Evolutionary conservation across 257 asterid genomes (phyloP).

Genomic region (Fraxinus americana): DNA sequence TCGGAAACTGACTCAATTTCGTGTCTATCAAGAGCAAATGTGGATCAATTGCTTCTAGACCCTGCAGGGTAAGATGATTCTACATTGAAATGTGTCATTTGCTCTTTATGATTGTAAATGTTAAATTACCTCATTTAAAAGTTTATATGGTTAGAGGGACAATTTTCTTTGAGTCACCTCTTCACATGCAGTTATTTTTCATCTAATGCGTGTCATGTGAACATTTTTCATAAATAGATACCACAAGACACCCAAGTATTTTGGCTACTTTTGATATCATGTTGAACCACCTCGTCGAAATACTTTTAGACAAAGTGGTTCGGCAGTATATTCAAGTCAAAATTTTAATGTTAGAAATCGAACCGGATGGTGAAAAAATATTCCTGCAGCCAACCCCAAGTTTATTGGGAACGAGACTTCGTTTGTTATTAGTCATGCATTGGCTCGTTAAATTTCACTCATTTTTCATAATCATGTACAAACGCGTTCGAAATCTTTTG

Average conservation of each 20-base stretch:
- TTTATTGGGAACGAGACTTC: neutral
- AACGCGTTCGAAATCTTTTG: neutral
- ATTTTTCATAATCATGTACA: neutral
- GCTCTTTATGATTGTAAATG: neutral
- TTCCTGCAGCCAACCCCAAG: too few relatives aligned
- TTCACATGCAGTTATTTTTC: too few relatives aligned
- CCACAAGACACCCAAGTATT: too few relatives aligned
- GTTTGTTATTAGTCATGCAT: neutral
- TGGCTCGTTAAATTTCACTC: neutral
- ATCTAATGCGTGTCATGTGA: too few relatives aligned
- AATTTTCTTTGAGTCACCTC: neutral
- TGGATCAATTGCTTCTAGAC: slow-evolving; percentile 72
- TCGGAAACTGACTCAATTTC: slow-evolving; percentile 55
- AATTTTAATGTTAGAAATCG: neutral
- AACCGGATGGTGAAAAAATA: neutral
- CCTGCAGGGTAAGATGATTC: slow-evolving; percentile 65
- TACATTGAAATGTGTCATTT: neutral
- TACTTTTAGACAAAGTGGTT: neutral
- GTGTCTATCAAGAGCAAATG: slow-evolving; percentile 67
- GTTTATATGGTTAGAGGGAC: neutral
- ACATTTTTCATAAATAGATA: too few relatives aligned
- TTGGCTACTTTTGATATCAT: neutral
- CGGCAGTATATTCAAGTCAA: neutral
- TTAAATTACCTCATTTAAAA: neutral
- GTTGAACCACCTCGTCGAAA: neutral